Conservation (phyloP, 495 filamentous ascomycete species). For the Aspergillus panamensis region DNA sequence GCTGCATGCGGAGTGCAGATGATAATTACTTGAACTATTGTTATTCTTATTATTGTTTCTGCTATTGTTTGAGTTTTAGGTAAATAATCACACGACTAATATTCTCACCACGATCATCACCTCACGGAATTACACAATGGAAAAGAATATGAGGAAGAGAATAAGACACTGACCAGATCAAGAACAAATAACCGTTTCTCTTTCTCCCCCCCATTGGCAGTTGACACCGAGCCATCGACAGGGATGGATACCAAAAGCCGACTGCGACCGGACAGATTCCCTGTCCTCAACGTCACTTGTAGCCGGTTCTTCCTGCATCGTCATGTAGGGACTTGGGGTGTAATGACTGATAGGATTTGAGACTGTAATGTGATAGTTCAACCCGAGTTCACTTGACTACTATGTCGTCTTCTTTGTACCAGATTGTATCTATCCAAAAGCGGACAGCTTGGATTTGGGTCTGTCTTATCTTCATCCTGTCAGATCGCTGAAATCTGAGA, state of each 20-base stretch:
- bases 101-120: neutral
- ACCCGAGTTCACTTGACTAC: neutral
- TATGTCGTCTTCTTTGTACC: no score
- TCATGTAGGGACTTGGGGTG: neutral
- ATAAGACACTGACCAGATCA: neutral
- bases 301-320: neutral
- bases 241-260: conserved; percentile 1
- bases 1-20: conserved; percentile 23
- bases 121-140: neutral
- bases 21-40: neutral
- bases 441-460: neutral
- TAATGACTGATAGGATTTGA: neutral
- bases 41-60: neutral
- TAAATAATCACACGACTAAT: neutral
- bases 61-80: neutral
- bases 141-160: neutral
- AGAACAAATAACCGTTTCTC: neutral
- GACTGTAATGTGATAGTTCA: conserved; percentile 5
- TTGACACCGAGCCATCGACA: conserved; percentile 3
- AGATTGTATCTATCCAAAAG: neutral
- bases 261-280: conserved; percentile 21
- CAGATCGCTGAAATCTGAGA: neutral
- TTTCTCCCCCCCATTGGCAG: neutral
- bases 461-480: conserved; percentile 3
- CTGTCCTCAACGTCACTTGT: conserved; percentile 1